Percentiles rank a stretch among this genome's conserved stretches.
Evolutionary conservation across 331 rosid genomes (phyloP).

Genomic region (Malus hybrid): DNA sequence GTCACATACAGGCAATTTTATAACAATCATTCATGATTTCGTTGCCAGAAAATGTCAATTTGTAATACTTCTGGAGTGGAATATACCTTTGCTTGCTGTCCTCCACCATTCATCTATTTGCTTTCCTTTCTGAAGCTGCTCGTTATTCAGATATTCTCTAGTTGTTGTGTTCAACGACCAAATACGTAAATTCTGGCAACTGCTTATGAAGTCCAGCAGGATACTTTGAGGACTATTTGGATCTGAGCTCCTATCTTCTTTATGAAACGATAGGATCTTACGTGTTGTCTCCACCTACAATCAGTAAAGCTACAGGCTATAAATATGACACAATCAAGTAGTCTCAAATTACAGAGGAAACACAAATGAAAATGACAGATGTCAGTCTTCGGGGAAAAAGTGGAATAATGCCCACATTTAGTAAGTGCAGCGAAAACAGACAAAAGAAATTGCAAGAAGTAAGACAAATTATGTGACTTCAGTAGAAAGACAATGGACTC

Average conservation of each 20-base stretch:
- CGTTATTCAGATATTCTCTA: slow-evolving; percentile 86
- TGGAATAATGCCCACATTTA: neutral
- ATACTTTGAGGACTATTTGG: slow-evolving; percentile 86
- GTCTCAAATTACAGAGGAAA: slow-evolving; percentile 10
- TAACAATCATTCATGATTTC: neutral
- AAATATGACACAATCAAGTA: slow-evolving; percentile 15
- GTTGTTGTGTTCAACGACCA: slow-evolving; percentile 94
- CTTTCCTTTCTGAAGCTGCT: slow-evolving; percentile 97
- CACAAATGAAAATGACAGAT: slow-evolving; percentile 11
- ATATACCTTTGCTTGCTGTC: slow-evolving; percentile 86
- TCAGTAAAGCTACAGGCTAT: slow-evolving; percentile 12
- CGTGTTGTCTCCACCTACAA: slow-evolving; percentile 87
- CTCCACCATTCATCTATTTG: slow-evolving; percentile 99
- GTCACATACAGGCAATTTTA: neutral
- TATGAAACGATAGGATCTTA: slow-evolving; percentile 88
- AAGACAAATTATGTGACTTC: neutral
- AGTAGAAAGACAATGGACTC: slow-evolving; percentile 2
- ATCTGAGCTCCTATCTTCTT: slow-evolving; percentile 87
- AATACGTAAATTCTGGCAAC: slow-evolving; percentile 95
- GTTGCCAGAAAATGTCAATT: neutral
- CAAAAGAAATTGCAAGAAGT: slow-evolving; percentile 12
- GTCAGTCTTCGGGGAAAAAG: slow-evolving; percentile 6
- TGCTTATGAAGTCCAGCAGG: slow-evolving; percentile 89
- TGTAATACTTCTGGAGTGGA: slow-evolving; percentile 1
- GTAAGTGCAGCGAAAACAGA: neutral